Evolutionary conservation across 495 filamentous ascomycete species (phyloP).

Genomic region (Aspergillus olivimuriae): DNA sequence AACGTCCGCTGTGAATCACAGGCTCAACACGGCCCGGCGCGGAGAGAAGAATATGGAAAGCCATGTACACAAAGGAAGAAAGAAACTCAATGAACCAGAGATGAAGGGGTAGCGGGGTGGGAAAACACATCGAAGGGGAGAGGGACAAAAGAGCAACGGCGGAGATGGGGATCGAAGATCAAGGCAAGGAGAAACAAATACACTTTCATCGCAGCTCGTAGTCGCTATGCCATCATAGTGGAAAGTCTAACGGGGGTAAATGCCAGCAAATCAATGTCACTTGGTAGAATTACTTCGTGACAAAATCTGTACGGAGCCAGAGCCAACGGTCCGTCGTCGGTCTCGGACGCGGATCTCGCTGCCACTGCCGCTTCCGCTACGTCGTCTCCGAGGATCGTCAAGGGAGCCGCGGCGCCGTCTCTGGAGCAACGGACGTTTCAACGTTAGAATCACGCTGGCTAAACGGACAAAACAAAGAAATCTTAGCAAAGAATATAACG

Average conservation of each 20-base stretch:
- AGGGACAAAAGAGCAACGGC: constrained; percentile 3
- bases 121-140: constrained; percentile 4
- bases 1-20: constrained; percentile 28
- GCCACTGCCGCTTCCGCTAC: constrained; percentile 43
- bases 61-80: constrained; percentile 42
- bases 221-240: constrained; percentile 39
- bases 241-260: constrained; percentile 25
- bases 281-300: constrained; percentile 45
- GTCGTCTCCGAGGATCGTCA: constrained; percentile 37
- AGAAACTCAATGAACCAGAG: constrained; percentile 15
- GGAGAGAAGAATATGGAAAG: constrained; percentile 36
- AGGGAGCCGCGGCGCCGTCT: constrained; percentile 43
- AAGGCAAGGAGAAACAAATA: constrained; percentile 18
- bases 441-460: constrained; percentile 49
- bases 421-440: constrained; percentile 45
- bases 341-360: constrained; percentile 36
- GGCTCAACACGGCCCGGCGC: constrained; percentile 17
- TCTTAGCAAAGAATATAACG: constrained; percentile 41
- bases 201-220: constrained; percentile 31
- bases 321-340: constrained; percentile 38
- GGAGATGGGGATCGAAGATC: constrained; percentile 18
- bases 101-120: constrained; percentile 15
- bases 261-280: constrained; percentile 23
- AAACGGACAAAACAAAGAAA: constrained; percentile 24
- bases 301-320: constrained; percentile 35